A percentile compares a stretch with the other conserved stretches of the same genome.
Conservation (phyloP, 202 grass and related monocot species). For the Bolboschoenoplectus hybrid region DNA sequence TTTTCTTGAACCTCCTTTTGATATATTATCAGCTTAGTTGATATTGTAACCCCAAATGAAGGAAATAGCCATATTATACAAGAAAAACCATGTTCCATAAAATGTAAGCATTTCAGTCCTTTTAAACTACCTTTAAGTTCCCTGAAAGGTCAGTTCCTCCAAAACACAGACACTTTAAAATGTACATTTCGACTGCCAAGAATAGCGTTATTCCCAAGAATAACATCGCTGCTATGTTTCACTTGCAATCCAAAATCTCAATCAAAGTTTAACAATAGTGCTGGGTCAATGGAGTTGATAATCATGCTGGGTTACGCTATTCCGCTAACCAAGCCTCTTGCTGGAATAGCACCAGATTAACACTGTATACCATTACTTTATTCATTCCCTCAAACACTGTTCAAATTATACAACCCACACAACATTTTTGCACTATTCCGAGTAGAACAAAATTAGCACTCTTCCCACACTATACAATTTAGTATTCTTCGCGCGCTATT, state of each 20-base stretch:
- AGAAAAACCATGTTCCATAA: too few relatives aligned
- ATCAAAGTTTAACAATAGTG: neutral
- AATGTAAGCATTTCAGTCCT: neutral
- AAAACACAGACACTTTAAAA: neutral
- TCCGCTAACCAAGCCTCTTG: neutral
- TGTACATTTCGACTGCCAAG: neutral
- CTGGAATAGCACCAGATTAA: neutral
- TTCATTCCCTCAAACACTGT: neutral
- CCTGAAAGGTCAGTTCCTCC: neutral
- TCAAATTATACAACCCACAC: neutral
- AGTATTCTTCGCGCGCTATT: neutral
- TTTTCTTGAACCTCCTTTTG: neutral
- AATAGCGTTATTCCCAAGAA: neutral
- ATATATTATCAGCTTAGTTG: neutral
- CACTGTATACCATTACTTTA: neutral
- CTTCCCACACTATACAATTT: neutral
- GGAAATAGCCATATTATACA: neutral
- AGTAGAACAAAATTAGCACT: neutral
- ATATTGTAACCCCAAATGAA: constrained; percentile 19
- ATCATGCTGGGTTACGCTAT: neutral
- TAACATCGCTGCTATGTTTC: neutral
- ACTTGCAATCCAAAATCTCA: neutral
- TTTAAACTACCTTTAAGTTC: neutral
- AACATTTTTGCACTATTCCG: neutral
- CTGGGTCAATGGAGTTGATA: neutral